Base-by-base conservation (phyloP, 495 filamentous ascomycete genomes). In the Staphylotrichum longicolle region DNA sequence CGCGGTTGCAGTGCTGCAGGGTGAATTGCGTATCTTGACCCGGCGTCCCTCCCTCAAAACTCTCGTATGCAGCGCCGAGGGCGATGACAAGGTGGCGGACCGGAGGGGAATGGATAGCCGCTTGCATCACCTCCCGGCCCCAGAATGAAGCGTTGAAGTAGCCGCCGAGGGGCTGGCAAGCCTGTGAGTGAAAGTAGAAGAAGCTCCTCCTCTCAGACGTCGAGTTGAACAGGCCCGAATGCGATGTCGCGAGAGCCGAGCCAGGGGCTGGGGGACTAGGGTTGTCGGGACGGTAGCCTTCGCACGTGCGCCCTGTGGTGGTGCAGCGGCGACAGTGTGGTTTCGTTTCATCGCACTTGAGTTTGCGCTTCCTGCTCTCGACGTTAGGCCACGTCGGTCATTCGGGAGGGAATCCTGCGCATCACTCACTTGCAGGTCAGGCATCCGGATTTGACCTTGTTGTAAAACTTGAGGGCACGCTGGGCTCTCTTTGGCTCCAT, bases 321-420 rank as follows among this genome's bases (percentile, higher is more conserved):
- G 70, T 68, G 61, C 82, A 84, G 7, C 79, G 76, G 14, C 61
- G 62, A 61, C 82, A 84, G 6, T 46, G 54, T 0, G 82, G 82
- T 47, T 78, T 82, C 11, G 67, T 72, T 60, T 84, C 80, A 50
- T 82, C 82, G 52, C 81, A 84, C 68, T 83, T 83, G 7, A 84
- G 75, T 48, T 74, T 77, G 8, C 82, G 77, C n/a, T 78, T 69
- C 57, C 81, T 83, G 50, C 30, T 3, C 3, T 7, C 2, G 12
- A 45, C 20, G 20, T 54, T 33, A 37, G 39, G 5, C 37, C 11
- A 1, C 4, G 3, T 5, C 39, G 12, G 3, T n/a, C 10, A 4
- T 9, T 50, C 30, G 12, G 12, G 2, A 2, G 20, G 37, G 7
- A 32, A 40, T 10, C 10, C 15, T 33, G 8, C 14, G 27, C 53